A percentile compares a stretch with the other conserved stretches of the same genome.
phyloP scores from a whole-genome alignment of 2,329 filamentous ascomycete species.

The Fusarium stilboides region DNA sequence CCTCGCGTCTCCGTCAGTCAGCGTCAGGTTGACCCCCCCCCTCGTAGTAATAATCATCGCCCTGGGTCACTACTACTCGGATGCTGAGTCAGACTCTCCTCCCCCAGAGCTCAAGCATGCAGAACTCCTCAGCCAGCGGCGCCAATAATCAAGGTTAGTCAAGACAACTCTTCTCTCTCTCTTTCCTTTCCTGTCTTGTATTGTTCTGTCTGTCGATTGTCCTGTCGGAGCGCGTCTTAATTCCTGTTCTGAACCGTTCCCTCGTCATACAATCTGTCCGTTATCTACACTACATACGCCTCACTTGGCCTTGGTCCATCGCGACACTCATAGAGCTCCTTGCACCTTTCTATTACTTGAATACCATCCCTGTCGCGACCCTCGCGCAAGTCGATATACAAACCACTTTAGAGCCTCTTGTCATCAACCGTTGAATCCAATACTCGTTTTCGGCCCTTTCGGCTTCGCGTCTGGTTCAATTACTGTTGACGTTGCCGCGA shows the following conservation, averaged over 20 bases:
- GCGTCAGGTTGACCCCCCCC: slow-evolving; percentile 45
- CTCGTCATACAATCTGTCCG: slow-evolving; percentile 13
- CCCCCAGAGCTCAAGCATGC: slow-evolving; percentile 52
- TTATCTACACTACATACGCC: slow-evolving; percentile 23
- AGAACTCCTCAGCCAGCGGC: slow-evolving; percentile 53
- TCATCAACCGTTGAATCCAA: slow-evolving; percentile 23
- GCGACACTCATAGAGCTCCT: slow-evolving; percentile 43
- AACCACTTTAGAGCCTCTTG: slow-evolving; percentile 29
- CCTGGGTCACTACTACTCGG: slow-evolving; percentile 48
- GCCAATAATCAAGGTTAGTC: slow-evolving; percentile 54
- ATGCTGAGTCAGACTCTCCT: slow-evolving; percentile 56
- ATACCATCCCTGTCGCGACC: slow-evolving; percentile 46
- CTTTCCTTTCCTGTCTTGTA: slow-evolving; percentile 29
- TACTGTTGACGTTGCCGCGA: slow-evolving; percentile 34
- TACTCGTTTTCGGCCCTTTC: slow-evolving; percentile 26
- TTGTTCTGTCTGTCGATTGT: slow-evolving; percentile 25
- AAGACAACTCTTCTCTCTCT: slow-evolving; percentile 41
- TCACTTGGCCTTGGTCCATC: slow-evolving; percentile 28
- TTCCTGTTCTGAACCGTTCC: slow-evolving; percentile 19
- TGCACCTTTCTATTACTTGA: slow-evolving; percentile 34
- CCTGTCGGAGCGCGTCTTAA: slow-evolving; percentile 24
- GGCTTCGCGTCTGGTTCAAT: slow-evolving; percentile 33
- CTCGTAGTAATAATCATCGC: slow-evolving; percentile 52
- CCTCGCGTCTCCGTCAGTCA: slow-evolving; percentile 48
- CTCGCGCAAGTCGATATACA: slow-evolving; percentile 36